phyloP scores from a whole-genome alignment of 306 rosid genomes.

The Prunus mira region DNA sequence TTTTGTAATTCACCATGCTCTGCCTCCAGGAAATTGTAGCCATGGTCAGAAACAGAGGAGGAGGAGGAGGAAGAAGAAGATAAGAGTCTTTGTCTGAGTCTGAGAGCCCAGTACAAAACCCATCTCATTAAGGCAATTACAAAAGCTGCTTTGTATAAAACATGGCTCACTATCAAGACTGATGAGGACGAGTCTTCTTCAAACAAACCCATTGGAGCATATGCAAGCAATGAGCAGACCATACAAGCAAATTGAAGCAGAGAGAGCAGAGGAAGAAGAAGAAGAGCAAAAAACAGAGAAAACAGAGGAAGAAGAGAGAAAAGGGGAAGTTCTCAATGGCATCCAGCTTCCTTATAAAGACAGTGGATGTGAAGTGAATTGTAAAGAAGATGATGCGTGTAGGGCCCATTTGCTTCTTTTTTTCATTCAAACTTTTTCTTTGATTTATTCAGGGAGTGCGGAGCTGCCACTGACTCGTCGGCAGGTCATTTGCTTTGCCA shows the following conservation, averaged over 20 bases:
- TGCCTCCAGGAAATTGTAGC: neutral
- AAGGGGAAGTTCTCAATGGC: slow-evolving; percentile 45
- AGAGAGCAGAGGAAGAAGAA: neutral
- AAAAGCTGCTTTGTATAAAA: slow-evolving; percentile 61
- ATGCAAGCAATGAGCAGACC: neutral
- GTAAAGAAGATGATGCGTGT: neutral
- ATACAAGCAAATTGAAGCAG: neutral
- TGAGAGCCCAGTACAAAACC: slow-evolving; percentile 42
- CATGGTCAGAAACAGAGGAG: neutral
- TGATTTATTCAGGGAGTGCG: slow-evolving; percentile 13
- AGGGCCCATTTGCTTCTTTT: slow-evolving; percentile 17
- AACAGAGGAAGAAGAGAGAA: slow-evolving; percentile 17
- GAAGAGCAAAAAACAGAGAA: neutral
- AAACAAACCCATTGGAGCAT: slow-evolving; percentile 42
- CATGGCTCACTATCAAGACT: slow-evolving; percentile 41
- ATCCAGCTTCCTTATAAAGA: slow-evolving; percentile 50
- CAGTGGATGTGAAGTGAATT: neutral
- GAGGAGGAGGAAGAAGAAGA: neutral
- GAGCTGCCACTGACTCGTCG: slow-evolving; percentile 32
- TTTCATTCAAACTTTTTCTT: neutral
- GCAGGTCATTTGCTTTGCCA: slow-evolving; percentile 25
- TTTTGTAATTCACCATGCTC: neutral
- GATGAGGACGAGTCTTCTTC: slow-evolving; percentile 37
- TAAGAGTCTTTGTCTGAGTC: slow-evolving; percentile 21
- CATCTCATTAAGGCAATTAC: slow-evolving; percentile 63